Evolutionary conservation across 768 basidiomycete species (phyloP).

Genomic region (Tephrocybe sp.): DNA sequence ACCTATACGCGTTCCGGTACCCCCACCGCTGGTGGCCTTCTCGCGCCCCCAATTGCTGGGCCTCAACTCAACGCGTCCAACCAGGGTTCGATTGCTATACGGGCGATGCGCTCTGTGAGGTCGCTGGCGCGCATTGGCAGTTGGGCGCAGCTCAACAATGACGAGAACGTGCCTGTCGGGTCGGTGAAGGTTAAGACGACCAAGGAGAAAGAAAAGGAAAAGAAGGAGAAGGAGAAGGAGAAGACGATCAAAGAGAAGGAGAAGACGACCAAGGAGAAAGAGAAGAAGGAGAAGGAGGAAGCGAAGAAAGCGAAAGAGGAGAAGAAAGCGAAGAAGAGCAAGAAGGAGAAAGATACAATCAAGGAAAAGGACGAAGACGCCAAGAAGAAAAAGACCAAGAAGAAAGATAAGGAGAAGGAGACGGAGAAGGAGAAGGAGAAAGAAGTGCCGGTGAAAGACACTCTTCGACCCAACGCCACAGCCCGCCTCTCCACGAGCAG

Average conservation of each 20-base stretch:
- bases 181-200: constrained; percentile 4
- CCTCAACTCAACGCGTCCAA: constrained; percentile 12
- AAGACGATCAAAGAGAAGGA: constrained; percentile 31
- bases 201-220: constrained; percentile 17
- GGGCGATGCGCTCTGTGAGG: constrained; percentile 76
- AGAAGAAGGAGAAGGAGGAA: constrained; percentile 11
- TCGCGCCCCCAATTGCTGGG: constrained; percentile 33
- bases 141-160: constrained; percentile 61
- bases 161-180: constrained; percentile 22
- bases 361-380: constrained; percentile 36
- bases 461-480: constrained; percentile 6
- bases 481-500: constrained; percentile 57
- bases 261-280: constrained; percentile 28
- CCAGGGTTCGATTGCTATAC: constrained; percentile 69
- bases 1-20: constrained; percentile 36
- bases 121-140: constrained; percentile 71
- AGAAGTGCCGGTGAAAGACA: constrained; percentile 8
- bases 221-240: constrained; percentile 20
- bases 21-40: constrained; percentile 34
- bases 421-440: constrained; percentile 35
- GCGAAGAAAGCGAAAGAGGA: constrained; percentile 15
- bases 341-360: constrained; percentile 34
- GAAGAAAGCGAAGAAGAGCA: constrained; percentile 17
- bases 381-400: constrained; percentile 10
- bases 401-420: constrained; percentile 17